Evolutionary conservation across 2,329 filamentous ascomycete genomes (phyloP).

Genomic region (Ophiostoma piceae): DNA sequence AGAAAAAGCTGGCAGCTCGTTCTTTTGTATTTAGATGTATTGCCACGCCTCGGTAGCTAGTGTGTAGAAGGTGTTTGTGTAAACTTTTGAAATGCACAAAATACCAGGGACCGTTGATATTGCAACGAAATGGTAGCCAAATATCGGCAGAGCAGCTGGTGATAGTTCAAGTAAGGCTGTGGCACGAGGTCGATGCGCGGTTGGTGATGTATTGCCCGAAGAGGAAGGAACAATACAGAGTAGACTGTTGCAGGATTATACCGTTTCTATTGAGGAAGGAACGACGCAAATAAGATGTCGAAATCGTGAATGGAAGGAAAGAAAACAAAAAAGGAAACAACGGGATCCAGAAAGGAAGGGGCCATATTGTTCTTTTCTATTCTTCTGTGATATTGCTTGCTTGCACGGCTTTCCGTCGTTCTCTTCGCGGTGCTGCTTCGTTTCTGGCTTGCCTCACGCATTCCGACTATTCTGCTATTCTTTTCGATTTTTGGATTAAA

Average conservation of each 20-base stretch:
- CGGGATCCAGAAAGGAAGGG: constrained; percentile 4
- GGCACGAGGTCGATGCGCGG: background rate
- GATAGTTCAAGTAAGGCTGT: background rate
- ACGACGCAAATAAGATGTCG: background rate
- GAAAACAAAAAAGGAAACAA: constrained; percentile 9
- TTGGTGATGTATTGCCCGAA: background rate
- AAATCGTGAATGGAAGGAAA: background rate
- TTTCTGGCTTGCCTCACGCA: constrained; percentile 7
- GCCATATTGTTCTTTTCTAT: constrained; percentile 23
- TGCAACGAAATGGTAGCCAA: background rate
- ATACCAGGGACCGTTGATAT: background rate
- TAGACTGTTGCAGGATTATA: background rate
- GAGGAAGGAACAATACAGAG: background rate
- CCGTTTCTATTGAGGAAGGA: background rate
- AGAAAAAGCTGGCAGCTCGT: background rate
- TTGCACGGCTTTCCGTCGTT: constrained; percentile 12
- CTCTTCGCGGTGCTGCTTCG: constrained; percentile 17
- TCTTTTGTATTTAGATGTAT: background rate
- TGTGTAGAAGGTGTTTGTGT: background rate
- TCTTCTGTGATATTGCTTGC: constrained; percentile 15
- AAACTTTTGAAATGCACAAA: background rate
- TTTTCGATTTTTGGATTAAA: constrained; percentile 9
- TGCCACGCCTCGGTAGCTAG: background rate
- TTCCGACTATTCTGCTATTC: constrained; percentile 13
- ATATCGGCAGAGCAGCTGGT: background rate